phyloP scores from a whole-genome alignment of 2,329 filamentous ascomycete species.

The Diaporthe humulicola region DNA sequence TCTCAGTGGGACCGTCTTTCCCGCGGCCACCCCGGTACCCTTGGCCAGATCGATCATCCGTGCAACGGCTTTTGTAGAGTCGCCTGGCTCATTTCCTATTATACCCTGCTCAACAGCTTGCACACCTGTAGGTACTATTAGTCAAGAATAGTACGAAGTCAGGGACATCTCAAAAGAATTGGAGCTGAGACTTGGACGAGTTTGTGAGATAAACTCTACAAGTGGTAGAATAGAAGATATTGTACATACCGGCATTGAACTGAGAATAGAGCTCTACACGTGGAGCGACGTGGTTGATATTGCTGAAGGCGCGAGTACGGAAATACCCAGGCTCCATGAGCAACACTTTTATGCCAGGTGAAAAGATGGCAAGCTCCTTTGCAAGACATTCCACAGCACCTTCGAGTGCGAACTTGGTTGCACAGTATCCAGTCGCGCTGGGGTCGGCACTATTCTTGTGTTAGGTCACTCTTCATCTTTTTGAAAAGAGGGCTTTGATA shows the following conservation, averaged over 20 bases:
- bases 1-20: conserved; percentile 57
- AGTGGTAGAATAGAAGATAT: not conserved
- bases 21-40: conserved; percentile 54
- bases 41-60: conserved; percentile 68
- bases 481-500: too few species aligned
- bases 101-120: conserved; percentile 40
- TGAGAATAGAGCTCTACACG: conserved; percentile 46
- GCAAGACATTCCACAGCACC: conserved; percentile 50
- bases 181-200: too few species aligned
- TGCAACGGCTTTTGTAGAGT: conserved; percentile 62
- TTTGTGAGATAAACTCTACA: too few species aligned
- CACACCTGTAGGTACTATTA: not conserved
- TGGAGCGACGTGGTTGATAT: conserved; percentile 47
- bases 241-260: conserved; percentile 46
- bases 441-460: conserved; percentile 42
- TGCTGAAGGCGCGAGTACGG: conserved; percentile 55
- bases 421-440: conserved; percentile 48
- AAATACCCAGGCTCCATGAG: conserved; percentile 59
- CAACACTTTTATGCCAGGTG: conserved; percentile 51
- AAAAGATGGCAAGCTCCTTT: conserved; percentile 49
- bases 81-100: conserved; percentile 58
- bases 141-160: too few species aligned
- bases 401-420: conserved; percentile 50
- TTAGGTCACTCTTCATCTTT: not conserved
- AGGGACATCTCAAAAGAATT: too few species aligned